Evolutionary conservation across 495 filamentous ascomycete species (phyloP), one percentile per base, ranked within the genome.

Genomic region (Aspergillus campestris): DNA sequence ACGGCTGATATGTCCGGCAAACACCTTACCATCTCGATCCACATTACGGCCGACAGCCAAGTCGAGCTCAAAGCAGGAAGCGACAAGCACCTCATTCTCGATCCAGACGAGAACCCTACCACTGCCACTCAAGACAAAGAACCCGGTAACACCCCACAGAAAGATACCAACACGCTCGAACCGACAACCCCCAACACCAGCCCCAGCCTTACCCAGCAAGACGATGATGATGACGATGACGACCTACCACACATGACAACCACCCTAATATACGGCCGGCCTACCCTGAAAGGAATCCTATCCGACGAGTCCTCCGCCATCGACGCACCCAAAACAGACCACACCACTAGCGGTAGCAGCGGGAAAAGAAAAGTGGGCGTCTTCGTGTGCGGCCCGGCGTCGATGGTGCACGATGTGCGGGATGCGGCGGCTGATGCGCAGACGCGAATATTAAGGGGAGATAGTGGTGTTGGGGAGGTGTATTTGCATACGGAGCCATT

Each of bases 401-500:
- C 64, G 28, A 71, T 80, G 64, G 47, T 72, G 42, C 64, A 74
- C 47, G 71, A 71, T 53, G 70, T 70, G 0, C 57, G 67, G 9
- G 70, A 76, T 48, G 73, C 70, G 12, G 72, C 71, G 3, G 73
- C 74, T 11, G 45, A 52, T 3, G 73, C 66, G 34, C 71, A 78
- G 52, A 36, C 57, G 29, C 40, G 62, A 40, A 59, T 71, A 6
- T 18, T 72, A n/a, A 51, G 44, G 8, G 70, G 70, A 0, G 54
- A 53, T 1, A 4, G 13, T 4, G 7, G 6, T 33, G 52, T 62
- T n/a, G 62, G 63, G 39, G 72, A 75, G 55, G 60, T 79, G 4
- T 77, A 72, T 60, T 47, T 78, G 38, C 74, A 78, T 60, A 64
- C 66, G 1, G 74, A 79, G 47, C 57, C 67, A 45, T 79, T 79